Base-by-base conservation (phyloP, 768 basidiomycete species). In the Lactarius evosmus region DNA sequence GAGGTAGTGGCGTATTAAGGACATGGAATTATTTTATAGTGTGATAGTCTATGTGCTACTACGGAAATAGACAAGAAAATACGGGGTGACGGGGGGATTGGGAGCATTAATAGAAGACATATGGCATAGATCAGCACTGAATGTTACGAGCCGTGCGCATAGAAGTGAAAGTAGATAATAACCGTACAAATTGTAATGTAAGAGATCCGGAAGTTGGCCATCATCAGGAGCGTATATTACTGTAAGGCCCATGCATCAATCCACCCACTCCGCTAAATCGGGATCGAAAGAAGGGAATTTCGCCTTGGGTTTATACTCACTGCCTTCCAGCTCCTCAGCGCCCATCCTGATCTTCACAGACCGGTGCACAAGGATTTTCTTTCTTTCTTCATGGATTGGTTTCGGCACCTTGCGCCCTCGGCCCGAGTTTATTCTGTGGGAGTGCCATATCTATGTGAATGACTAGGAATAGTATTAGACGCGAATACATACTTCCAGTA, bases 291-390 rank as follows among this genome's bases (percentile, higher is more conserved):
- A 46, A 1, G 41, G 30, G 60, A 70, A 72, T 59, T 70, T 68
- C 38, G 74, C 73, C 52, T 65, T 71, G 19, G 76, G 76, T 8
- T 29, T 63, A 64, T 78, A 78, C 29, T 67, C 66, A 8, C 72
- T 66, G 14, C 63, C 70, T 44, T 72, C 58, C 63, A 77, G 57
- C 8, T 53, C 65, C 32, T 62, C 50, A 19, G 69, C 59, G 9
- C 60, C 41, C 61, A 56, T 58, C 27, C 58, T 60, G n/a, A 44
- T 60, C 58, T 52, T 57, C 14, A 66, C 60, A 6, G 51, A 33
- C 19, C 55, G 62, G 51, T 62, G 58, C 17, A 60, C 40, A 19
- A 12, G 44, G 8, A 70, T 12, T 12, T 53, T 58, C 29, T 57
- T 22, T 2, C 19, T 17, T 8, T n/a, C 51, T 1, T 56, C 58